Conservation (phyloP, 257 asterid genomes). For the Solanum tarijense region DNA sequence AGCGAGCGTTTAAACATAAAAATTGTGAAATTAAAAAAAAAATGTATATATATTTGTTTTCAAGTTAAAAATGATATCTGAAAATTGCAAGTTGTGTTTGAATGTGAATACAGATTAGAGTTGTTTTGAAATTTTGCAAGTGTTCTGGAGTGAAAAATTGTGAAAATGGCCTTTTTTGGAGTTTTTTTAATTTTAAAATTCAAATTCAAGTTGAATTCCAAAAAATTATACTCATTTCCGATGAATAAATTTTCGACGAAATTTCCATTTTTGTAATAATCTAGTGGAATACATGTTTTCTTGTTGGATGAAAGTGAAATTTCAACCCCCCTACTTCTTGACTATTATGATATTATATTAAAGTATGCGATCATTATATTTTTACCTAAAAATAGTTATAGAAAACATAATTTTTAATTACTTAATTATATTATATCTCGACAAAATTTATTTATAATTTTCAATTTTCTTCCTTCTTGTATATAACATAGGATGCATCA, state of each 20-base stretch:
- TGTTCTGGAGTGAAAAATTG: not conserved
- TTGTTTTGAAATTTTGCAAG: not conserved
- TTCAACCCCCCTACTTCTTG: fast-evolving
- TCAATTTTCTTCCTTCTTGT: not conserved
- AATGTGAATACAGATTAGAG: not conserved
- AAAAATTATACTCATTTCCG: not conserved
- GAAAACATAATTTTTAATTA: not conserved
- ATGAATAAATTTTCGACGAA: not conserved
- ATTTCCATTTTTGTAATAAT: not conserved
- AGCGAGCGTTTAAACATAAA: fast-evolving
- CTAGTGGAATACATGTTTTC: not conserved
- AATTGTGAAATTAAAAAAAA: not conserved
- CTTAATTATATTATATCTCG: not conserved
- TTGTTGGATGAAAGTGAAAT: not conserved
- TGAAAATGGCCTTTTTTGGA: no score
- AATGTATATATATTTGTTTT: not conserved
- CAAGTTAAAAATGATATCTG: no score
- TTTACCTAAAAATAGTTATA: not conserved
- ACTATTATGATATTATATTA: fast-evolving
- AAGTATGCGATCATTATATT: not conserved
- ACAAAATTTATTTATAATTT: not conserved
- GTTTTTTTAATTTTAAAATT: no score
- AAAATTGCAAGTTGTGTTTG: no score
- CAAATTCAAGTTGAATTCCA: not conserved
- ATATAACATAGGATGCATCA: not conserved